These are phyloP conservation scores for Tarenaya hassleriana DNA, from an alignment of 345 rosid species.

Conservation along the genomic window DNA sequence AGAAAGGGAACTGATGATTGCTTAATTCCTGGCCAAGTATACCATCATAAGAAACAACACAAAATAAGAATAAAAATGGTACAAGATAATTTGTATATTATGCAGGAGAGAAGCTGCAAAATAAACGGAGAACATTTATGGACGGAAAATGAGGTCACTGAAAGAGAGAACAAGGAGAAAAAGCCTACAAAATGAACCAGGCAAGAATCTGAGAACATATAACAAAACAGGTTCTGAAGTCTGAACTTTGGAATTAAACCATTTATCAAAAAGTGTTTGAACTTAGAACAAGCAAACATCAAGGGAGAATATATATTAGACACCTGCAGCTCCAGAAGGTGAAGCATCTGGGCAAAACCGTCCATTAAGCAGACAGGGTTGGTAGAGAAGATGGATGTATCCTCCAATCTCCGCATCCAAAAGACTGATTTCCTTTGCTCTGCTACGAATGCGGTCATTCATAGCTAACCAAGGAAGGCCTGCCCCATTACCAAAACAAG, in stretches of 20 bases:
- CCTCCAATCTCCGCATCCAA: constrained; percentile 92
- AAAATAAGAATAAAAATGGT: constrained; percentile 4
- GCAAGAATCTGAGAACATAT: constrained; percentile 8
- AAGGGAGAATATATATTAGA: constrained; percentile 22
- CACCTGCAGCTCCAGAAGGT: constrained; percentile 89
- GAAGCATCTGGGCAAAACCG: constrained; percentile 99
- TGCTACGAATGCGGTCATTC: constrained; percentile 48
- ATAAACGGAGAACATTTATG: constrained; percentile 5
- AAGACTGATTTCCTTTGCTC: constrained; percentile 73
- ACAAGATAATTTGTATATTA: background rate
- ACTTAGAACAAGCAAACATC: constrained; percentile 1
- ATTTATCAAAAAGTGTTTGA: constrained; percentile 12
- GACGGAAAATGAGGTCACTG: constrained; percentile 7
- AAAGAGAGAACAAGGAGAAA: constrained; percentile 12
- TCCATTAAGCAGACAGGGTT: constrained; percentile 81
- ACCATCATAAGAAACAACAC: background rate
- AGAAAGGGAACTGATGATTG: constrained; percentile 8
- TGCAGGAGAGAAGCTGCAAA: constrained; percentile 10
- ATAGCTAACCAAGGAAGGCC: constrained; percentile 96
- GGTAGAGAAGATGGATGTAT: constrained; percentile 79
- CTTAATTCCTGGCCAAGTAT: constrained; percentile 11
- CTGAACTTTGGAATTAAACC: constrained; percentile 2
- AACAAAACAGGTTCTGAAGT: constrained; percentile 13
- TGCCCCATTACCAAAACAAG: constrained; percentile 86
- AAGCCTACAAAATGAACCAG: constrained; percentile 14